Evolutionary conservation across 2,329 filamentous ascomycete genomes (phyloP), one percentile per base, ranked within the genome.

Genomic region (Chalara sp.): DNA sequence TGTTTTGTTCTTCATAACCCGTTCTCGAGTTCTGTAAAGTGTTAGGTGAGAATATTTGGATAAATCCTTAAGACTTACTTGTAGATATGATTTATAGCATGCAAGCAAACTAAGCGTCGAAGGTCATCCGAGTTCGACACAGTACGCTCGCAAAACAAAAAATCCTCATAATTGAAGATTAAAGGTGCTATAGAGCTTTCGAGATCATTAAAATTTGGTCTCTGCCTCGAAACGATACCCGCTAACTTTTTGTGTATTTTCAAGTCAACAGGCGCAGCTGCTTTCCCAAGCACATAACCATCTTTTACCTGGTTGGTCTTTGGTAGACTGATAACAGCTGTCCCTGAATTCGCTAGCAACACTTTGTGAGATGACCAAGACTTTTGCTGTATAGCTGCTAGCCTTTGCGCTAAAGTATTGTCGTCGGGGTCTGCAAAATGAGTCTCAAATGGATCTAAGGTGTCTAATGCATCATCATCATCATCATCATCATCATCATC

Each of bases 1-100:
- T 49, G 87, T 81, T 63, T 91, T 97, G 70, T 97, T 95, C 69
- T 96, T 97, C 54, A 97, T 80, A 0, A 97, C 87, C 32, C 84
- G 81, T 63, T 97, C 92, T 57, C 93, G 83, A 1, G 92, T 96
- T 67, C 80, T 84, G 47, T 13, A 2, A 10, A 28, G 8, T 7
- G 41, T 65, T 53, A 61, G 54, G 43, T n/a, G 21, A 39, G 32
- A 44, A 32, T 11, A 5, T 29, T 29, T 41, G 5, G 10, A 40
- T 42, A 5, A 43, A 30, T 31, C 4, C 32, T 11, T 10, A 30
- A 45, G 13, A 64, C 78, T 65, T 66, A 83, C 80, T 96, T 96
- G 68, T 95, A 84, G 40, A 97, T 76, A 65, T 97, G 93, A 66
- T 97, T 97, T 10, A 97, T 73, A 3, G 86, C 84, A 68, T 99